Percentiles rank a stretch among this genome's conserved stretches.
Evolutionary conservation across 2,329 filamentous ascomycete species (phyloP).

Genomic region (Daldinia sp.): DNA sequence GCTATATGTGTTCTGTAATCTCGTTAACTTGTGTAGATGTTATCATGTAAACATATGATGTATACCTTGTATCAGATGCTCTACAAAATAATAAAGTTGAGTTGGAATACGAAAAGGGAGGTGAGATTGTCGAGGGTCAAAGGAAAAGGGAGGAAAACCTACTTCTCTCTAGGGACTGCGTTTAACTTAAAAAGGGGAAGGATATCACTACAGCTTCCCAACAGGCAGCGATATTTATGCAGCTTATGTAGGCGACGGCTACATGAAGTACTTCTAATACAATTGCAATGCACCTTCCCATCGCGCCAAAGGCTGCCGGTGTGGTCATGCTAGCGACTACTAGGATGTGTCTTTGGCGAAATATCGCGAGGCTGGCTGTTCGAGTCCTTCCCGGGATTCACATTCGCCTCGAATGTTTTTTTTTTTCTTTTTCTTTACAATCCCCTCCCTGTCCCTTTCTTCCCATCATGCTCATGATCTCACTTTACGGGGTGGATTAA

Average conservation of each 20-base stretch:
- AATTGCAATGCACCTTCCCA: neutral
- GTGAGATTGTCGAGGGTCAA: too few species aligned
- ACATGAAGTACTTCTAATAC: neutral
- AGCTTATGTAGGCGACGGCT: too few species aligned
- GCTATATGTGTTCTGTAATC: neutral
- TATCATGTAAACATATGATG: too few species aligned
- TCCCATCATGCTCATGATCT: neutral
- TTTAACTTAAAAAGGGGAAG: too few species aligned
- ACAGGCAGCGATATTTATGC: too few species aligned
- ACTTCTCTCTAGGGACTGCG: too few species aligned
- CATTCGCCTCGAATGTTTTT: neutral
- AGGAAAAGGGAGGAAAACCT: too few species aligned
- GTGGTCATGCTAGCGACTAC: neutral
- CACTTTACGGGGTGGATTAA: neutral
- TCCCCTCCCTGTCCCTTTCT: neutral
- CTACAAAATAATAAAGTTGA: too few species aligned
- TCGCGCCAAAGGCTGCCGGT: neutral
- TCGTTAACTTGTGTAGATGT: neutral
- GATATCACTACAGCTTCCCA: neutral
- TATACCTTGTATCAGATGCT: too few species aligned
- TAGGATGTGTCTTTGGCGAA: neutral
- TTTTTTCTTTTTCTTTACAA: neutral
- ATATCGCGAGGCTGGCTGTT: neutral
- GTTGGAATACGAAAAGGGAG: too few species aligned
- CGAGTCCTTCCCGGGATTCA: neutral